Conservation (phyloP, 331 rosid genomes). For the Stylosanthes scabra region DNA sequence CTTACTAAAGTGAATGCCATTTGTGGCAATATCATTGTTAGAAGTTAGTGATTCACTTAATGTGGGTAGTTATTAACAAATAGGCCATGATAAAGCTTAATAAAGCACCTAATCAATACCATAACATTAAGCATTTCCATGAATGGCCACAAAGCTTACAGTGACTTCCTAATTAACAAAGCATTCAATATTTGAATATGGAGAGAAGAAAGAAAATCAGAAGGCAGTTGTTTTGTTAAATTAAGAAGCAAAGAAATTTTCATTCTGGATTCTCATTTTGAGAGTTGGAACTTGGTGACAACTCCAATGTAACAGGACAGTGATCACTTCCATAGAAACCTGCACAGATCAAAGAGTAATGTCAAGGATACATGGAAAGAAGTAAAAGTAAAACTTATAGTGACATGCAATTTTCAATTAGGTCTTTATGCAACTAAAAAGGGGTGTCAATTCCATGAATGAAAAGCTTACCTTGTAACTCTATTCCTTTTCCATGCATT, state of each 20-base stretch:
- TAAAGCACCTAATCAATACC: conserved; percentile 23
- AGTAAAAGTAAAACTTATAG: background rate
- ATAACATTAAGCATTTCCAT: background rate
- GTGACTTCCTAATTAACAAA: conserved; percentile 20
- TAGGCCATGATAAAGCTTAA: background rate
- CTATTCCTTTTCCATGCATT: conserved; percentile 92
- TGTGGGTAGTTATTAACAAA: background rate
- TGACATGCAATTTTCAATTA: too few species aligned
- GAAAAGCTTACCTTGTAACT: conserved; percentile 65
- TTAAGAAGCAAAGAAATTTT: conserved; percentile 21
- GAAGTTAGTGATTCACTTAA: conserved; percentile 14
- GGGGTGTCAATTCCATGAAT: conserved; percentile 7
- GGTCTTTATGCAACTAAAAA: background rate
- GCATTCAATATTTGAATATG: conserved; percentile 11
- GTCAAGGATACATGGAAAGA: conserved; percentile 2
- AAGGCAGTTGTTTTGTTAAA: conserved; percentile 1
- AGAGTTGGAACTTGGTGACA: conserved; percentile 54
- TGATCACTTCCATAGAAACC: conserved; percentile 97
- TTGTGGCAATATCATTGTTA: conserved; percentile 10
- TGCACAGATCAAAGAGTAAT: conserved; percentile 50
- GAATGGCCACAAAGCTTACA: conserved; percentile 6
- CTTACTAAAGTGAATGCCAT: background rate
- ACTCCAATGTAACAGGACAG: conserved; percentile 87
- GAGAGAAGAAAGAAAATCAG: background rate
- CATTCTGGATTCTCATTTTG: conserved; percentile 47